These are phyloP conservation scores for Blepharisma stoltei DNA, from an alignment of 73 alveolate species.

Conservation along the genomic window DNA sequence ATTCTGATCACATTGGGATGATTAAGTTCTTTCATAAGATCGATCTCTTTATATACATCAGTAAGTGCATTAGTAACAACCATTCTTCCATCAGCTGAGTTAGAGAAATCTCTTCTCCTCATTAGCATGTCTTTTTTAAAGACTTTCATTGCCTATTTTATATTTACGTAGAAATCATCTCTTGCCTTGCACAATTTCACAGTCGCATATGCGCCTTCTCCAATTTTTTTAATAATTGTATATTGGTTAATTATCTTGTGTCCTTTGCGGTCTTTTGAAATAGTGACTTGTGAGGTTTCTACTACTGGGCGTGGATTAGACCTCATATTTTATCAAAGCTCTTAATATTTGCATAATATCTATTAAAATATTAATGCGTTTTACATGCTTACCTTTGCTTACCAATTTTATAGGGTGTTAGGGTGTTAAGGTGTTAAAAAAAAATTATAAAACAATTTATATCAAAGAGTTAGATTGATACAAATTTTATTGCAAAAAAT, in stretches of 20 bases:
- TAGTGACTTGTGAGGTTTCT: not conserved
- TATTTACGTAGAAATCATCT: constrained; percentile 41
- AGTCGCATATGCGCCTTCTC: constrained; percentile 82
- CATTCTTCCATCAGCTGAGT: constrained; percentile 67
- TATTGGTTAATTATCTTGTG: constrained; percentile 54
- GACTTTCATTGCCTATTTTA: constrained; percentile 75
- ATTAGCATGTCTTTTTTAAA: constrained; percentile 59
- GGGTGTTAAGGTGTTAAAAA: no score
- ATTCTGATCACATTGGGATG: constrained; percentile 82
- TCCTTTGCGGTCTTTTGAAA: constrained; percentile 35
- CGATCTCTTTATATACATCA: constrained; percentile 89
- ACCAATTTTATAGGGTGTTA: no score
- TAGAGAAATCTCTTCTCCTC: constrained; percentile 62
- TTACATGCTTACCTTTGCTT: no score
- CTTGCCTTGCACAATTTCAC: constrained; percentile 54
- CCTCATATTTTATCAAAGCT: no score
- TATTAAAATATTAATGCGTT: no score
- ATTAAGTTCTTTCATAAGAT: constrained; percentile 83
- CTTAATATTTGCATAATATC: no score
- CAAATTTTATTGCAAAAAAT: no score
- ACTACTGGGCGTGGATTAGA: not conserved
- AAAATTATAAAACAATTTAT: no score
- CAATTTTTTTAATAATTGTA: constrained; percentile 55
- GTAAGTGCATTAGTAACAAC: constrained; percentile 64
- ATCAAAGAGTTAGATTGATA: no score